Evolutionary conservation across 164 flowering plant species (phyloP).

Genomic region (Echeveria elegans): DNA sequence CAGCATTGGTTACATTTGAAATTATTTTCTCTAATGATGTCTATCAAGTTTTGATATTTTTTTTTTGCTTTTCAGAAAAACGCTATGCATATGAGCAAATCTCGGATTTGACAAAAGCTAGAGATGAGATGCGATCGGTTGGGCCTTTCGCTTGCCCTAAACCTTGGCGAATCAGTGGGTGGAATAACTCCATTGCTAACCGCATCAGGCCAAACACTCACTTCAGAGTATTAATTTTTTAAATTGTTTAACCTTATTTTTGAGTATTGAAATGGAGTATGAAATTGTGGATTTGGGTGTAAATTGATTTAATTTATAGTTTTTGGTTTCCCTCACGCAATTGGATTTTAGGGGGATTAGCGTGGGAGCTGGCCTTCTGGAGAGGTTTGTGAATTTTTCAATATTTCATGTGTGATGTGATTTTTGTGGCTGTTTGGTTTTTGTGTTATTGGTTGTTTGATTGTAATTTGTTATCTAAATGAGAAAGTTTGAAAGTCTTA

Average conservation of each 20-base stretch:
- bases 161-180: slow-evolving; percentile 31
- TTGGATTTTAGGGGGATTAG: not conserved
- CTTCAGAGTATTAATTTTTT: slow-evolving; percentile 19
- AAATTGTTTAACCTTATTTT: not conserved
- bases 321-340: not conserved
- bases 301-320: not conserved
- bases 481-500: not conserved
- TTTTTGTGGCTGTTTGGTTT: not conserved
- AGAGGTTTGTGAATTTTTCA: not conserved
- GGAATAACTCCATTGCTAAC: slow-evolving; percentile 4
- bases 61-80: not conserved
- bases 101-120: not conserved
- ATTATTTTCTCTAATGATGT: too few relatives aligned
- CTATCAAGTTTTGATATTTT: not conserved
- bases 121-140: not conserved
- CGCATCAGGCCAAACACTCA: slow-evolving; percentile 17
- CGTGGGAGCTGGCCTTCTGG: not conserved
- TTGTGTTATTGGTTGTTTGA: not conserved
- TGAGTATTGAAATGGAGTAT: not conserved
- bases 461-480: not conserved
- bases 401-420: too few relatives aligned
- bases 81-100: not conserved
- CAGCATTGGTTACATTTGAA: too few relatives aligned
- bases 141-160: slow-evolving; percentile 32
- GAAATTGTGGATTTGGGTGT: not conserved